A percentile compares a stretch with the other conserved stretches of the same genome.
Evolutionary conservation across 257 asterid genomes (phyloP).

Genomic region (Anisodus acutangulus): DNA sequence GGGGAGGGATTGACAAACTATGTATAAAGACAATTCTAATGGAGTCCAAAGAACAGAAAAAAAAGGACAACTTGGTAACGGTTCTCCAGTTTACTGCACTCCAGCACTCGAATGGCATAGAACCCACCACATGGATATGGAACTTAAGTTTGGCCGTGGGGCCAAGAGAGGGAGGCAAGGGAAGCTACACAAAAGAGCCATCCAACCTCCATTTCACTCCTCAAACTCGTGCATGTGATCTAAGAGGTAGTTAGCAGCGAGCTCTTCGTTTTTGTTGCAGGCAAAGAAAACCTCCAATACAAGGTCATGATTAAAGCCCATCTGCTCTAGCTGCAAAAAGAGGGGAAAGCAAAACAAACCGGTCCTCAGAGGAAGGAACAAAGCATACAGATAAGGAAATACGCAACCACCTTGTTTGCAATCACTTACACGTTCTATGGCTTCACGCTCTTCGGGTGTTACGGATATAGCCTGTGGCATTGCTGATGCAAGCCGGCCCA

Average conservation of each 20-base stretch:
- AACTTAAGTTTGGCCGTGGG: neutral
- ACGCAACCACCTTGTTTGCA: neutral
- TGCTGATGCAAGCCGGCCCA: slow-evolving; percentile 66
- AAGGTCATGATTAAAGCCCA: slow-evolving; percentile 81
- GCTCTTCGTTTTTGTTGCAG: slow-evolving; percentile 91
- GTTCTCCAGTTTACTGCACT: slow-evolving; percentile 17
- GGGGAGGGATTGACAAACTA: neutral
- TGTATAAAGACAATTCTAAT: slow-evolving; percentile 13
- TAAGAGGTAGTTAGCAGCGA: slow-evolving; percentile 92
- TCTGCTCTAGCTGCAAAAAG: slow-evolving; percentile 72
- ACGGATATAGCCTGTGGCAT: slow-evolving; percentile 66
- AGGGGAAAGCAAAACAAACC: neutral
- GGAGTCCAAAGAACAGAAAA: neutral
- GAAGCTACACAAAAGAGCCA: slow-evolving; percentile 15
- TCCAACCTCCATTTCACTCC: slow-evolving; percentile 44
- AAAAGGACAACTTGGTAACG: slow-evolving; percentile 29
- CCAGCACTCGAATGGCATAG: slow-evolving; percentile 24
- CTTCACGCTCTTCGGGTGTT: slow-evolving; percentile 77
- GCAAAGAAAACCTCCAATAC: slow-evolving; percentile 83
- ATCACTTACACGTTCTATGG: slow-evolving; percentile 69
- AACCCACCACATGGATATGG: neutral
- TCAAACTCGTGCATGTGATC: slow-evolving; percentile 87
- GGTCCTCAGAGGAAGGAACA: neutral
- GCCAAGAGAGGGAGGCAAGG: neutral
- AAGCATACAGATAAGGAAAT: neutral